Conservation (phyloP, 768 basidiomycete species). For the Serendipita sp. region DNA sequence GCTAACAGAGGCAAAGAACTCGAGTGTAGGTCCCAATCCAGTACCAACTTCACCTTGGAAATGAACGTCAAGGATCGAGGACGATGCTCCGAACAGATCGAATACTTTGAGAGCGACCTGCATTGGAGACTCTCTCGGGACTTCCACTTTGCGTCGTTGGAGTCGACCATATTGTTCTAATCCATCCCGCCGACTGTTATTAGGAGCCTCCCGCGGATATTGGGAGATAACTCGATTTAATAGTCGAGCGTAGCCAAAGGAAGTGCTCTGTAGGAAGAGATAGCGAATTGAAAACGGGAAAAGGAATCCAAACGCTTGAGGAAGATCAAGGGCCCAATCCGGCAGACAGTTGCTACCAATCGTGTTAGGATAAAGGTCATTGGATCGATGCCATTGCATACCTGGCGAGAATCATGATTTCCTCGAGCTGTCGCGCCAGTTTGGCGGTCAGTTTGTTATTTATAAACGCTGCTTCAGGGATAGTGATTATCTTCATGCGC, state of each 20-base stretch:
- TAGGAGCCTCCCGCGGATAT: constrained; percentile 51
- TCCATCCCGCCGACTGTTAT: constrained; percentile 67
- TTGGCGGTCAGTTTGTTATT: constrained; percentile 98
- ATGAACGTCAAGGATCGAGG: constrained; percentile 89
- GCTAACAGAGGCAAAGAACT: constrained; percentile 96
- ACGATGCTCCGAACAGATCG: constrained; percentile 88
- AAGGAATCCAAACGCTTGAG: constrained; percentile 93
- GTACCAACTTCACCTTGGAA: constrained; percentile 99
- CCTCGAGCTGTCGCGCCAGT: constrained; percentile 90
- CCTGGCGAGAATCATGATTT: constrained; percentile 99
- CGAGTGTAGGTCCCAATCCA: constrained; percentile 89
- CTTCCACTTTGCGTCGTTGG: constrained; percentile 90
- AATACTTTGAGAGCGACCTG: constrained; percentile 95
- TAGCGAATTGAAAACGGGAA: constrained; percentile 98
- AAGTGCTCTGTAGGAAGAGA: constrained; percentile 91
- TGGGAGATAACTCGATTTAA: constrained; percentile 92
- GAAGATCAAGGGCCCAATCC: constrained; percentile 92
- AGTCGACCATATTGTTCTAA: constrained; percentile 84
- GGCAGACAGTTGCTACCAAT: constrained; percentile 71
- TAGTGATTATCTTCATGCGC: constrained; percentile 23
- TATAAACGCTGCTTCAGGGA: constrained; percentile 75
- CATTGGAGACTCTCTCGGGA: constrained; percentile 83
- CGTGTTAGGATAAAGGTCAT: neutral
- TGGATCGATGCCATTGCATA: constrained; percentile 19
- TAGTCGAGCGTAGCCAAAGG: constrained; percentile 91